Evolutionary conservation across 2,329 filamentous ascomycete species (phyloP).

Genomic region (Neophaeococcomyces mojaviensis): DNA sequence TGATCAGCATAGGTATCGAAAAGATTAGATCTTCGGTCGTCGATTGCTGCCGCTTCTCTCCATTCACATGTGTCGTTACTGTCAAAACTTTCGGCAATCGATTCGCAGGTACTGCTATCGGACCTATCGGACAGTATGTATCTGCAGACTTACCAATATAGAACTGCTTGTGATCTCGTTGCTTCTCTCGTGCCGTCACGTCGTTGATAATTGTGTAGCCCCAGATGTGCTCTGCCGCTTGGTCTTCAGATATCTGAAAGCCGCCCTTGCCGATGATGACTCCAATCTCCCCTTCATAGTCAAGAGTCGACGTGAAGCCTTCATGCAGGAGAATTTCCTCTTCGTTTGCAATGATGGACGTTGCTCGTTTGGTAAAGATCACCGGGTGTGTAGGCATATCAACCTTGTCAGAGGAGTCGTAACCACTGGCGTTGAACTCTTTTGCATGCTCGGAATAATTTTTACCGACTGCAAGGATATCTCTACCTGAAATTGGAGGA

Average conservation of each 20-base stretch:
- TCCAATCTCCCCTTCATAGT: conserved; percentile 52
- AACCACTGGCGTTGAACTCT: conserved; percentile 50
- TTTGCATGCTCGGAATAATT: conserved; percentile 52
- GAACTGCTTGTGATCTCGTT: conserved; percentile 54
- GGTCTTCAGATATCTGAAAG: conserved; percentile 34
- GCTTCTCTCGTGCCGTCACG: conserved; percentile 46
- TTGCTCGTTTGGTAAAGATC: conserved; percentile 25
- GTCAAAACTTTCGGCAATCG: conserved; percentile 37
- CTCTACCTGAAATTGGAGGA: conserved; percentile 19
- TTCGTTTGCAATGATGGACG: conserved; percentile 43
- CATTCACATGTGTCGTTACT: conserved; percentile 44
- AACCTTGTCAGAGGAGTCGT: conserved; percentile 49
- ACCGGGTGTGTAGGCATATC: conserved; percentile 39
- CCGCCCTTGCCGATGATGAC: conserved; percentile 49
- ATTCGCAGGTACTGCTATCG: conserved; percentile 43
- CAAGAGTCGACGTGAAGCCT: conserved; percentile 43
- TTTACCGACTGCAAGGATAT: conserved; percentile 27
- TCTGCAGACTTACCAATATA: conserved; percentile 52
- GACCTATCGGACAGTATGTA: conserved; percentile 51
- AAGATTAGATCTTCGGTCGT: conserved; percentile 46
- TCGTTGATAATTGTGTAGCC: conserved; percentile 53
- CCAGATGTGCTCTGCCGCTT: conserved; percentile 48
- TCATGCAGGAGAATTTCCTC: conserved; percentile 42
- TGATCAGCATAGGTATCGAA: conserved; percentile 40
- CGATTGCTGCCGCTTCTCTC: conserved; percentile 43